These are phyloP conservation scores for Phytophthora tentaculata DNA, from an alignment of 352 stramenopile genomes.

Conservation along the genomic window DNA sequence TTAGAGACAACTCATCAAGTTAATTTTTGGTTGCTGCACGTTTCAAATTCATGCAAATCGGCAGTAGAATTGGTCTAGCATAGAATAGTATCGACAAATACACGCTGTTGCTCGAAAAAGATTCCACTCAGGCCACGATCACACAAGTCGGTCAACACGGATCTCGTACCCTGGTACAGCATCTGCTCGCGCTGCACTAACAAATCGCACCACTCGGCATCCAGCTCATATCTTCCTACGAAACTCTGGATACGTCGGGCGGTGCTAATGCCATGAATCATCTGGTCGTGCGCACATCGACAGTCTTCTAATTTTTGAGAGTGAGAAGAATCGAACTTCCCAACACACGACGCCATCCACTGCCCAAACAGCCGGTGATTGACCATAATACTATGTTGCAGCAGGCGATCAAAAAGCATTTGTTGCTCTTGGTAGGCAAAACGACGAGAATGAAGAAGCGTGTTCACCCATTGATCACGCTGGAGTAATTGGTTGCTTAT, in stretches of 20 bases:
- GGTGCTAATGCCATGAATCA: slow-evolving; percentile 60
- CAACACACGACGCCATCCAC: slow-evolving; percentile 57
- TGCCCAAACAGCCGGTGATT: slow-evolving; percentile 62
- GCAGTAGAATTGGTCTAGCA: slow-evolving; percentile 30
- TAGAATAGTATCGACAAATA: slow-evolving; percentile 74
- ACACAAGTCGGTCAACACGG: slow-evolving; percentile 52
- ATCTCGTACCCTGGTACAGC: slow-evolving; percentile 64
- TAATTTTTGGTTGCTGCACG: too few relatives aligned
- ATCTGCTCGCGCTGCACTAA: slow-evolving; percentile 69
- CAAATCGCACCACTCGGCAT: slow-evolving; percentile 79
- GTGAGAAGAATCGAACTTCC: slow-evolving; percentile 50
- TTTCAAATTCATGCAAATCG: too few relatives aligned
- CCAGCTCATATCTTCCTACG: slow-evolving; percentile 56
- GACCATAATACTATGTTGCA: slow-evolving; percentile 47
- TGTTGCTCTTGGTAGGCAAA: slow-evolving; percentile 10
- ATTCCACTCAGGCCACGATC: slow-evolving; percentile 45
- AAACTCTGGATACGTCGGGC: slow-evolving; percentile 66
- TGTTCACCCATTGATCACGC: slow-evolving; percentile 15
- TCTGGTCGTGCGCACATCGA: slow-evolving; percentile 57
- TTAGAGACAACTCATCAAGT: too few relatives aligned
- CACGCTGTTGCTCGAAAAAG: slow-evolving; percentile 61
- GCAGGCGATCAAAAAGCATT: slow-evolving; percentile 63
- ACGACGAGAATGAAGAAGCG: not conserved
- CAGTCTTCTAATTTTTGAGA: slow-evolving; percentile 53
- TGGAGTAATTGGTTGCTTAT: slow-evolving; percentile 48